Evolutionary conservation across 75 land plant genomes (phyloP).

Genomic region (Sequoia sempervirens): DNA sequence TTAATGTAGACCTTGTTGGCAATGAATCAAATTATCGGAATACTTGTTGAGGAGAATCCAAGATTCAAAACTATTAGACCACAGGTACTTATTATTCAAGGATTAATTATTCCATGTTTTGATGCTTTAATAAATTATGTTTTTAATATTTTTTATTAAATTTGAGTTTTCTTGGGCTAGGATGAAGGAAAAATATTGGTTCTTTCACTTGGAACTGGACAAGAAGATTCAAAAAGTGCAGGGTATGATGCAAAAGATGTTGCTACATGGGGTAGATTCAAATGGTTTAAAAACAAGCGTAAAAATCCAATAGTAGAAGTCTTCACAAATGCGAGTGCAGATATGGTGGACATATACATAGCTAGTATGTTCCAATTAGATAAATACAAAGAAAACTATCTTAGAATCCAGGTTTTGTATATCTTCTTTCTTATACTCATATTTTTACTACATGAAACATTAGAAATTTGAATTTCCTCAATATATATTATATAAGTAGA

Average conservation of each 20-base stretch:
- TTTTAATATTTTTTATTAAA: not conserved
- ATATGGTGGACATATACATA: constrained; percentile 26
- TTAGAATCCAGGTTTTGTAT: constrained; percentile 16
- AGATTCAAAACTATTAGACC: not conserved
- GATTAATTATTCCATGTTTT: not conserved
- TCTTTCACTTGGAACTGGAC: constrained; percentile 35
- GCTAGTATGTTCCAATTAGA: constrained; percentile 7
- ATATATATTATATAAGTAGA: too few species aligned
- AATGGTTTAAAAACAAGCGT: constrained; percentile 9
- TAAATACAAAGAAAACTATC: constrained; percentile 4
- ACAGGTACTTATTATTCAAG: not conserved
- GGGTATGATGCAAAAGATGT: constrained; percentile 15
- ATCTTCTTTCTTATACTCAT: too few species aligned
- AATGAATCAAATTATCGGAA: not conserved
- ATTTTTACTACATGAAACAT: not conserved
- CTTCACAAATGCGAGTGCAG: constrained; percentile 19
- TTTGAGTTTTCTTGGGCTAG: not conserved
- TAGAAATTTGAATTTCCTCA: not conserved
- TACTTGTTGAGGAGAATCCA: not conserved
- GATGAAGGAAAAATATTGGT: constrained; percentile 17
- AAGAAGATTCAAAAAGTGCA: not conserved
- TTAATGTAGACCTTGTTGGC: constrained; percentile 2
- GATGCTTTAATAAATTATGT: not conserved
- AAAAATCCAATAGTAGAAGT: constrained; percentile 12
- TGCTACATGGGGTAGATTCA: constrained; percentile 21